Evolutionary conservation across 257 asterid species (phyloP).

Genomic region (Solanum stenotomum): DNA sequence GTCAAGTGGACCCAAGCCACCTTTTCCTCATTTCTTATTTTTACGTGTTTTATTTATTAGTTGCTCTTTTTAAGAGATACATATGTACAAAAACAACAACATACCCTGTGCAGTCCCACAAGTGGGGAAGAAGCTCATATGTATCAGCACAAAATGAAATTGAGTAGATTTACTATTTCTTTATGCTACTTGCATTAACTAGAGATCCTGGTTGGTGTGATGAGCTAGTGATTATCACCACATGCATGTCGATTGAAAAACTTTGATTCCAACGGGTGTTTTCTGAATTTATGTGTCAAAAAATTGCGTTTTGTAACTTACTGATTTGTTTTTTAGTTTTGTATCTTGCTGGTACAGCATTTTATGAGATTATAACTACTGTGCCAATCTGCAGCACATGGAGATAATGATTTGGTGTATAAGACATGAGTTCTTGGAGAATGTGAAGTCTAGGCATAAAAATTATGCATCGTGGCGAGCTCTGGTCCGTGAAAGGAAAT

Average conservation of each 20-base stretch:
- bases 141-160: background rate
- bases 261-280: background rate
- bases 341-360: background rate
- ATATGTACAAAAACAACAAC: background rate
- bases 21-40: background rate
- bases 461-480: constrained; percentile 52
- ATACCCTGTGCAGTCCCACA: background rate
- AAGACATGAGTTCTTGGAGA: constrained; percentile 66
- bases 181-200: background rate
- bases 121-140: background rate
- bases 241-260: background rate
- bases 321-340: background rate
- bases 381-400: constrained; percentile 52
- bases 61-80: background rate
- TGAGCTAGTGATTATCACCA: background rate
- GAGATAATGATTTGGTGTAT: constrained; percentile 87
- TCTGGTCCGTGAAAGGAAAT: constrained; percentile 59
- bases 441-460: constrained; percentile 44
- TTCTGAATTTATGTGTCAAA: background rate
- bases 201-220: background rate
- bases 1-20: background rate
- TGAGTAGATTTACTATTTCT: background rate
- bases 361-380: background rate
- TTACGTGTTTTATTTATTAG: background rate
- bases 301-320: background rate